These are phyloP conservation scores for Aspergillus sclerotialis DNA, from an alignment of 2,329 filamentous ascomycete species.

Conservation along the genomic window DNA sequence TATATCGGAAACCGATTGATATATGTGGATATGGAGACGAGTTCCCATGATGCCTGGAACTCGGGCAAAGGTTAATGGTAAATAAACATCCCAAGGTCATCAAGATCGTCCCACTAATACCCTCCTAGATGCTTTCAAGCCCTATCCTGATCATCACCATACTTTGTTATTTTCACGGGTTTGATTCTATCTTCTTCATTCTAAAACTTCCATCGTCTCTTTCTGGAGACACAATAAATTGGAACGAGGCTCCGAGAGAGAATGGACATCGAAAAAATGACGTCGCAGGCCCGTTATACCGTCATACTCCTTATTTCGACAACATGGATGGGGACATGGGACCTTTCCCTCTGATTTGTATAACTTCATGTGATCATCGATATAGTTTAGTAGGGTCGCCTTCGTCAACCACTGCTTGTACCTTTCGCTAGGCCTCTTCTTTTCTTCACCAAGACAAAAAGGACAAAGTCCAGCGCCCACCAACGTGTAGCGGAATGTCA, in stretches of 20 bases:
- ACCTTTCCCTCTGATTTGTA: background rate
- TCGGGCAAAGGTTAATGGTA: too few species aligned
- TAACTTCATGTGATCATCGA: conserved; percentile 3
- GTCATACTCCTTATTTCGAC: conserved; percentile 1
- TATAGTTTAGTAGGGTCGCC: conserved; percentile 7
- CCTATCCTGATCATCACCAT: too few species aligned
- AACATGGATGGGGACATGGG: conserved; percentile 5
- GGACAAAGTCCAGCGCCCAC: conserved; percentile 6
- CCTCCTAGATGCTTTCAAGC: too few species aligned
- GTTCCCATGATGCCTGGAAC: too few species aligned
- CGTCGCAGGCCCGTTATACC: conserved; percentile 1
- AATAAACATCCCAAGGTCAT: too few species aligned
- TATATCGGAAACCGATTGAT: too few species aligned
- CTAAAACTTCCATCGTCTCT: conserved; percentile 4
- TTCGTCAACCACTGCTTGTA: conserved; percentile 9
- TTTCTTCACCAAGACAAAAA: conserved; percentile 8
- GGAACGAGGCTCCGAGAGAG: conserved; percentile 5
- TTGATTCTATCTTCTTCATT: too few species aligned
- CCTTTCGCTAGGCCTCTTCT: conserved; percentile 1
- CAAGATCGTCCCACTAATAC: too few species aligned
- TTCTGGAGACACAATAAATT: conserved; percentile 6
- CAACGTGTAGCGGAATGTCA: conserved; percentile 9
- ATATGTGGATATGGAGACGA: too few species aligned
- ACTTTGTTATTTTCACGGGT: too few species aligned
- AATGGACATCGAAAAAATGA: conserved; percentile 7